phyloP scores from a whole-genome alignment of 116 monocot species.

The Zostera marina region DNA sequence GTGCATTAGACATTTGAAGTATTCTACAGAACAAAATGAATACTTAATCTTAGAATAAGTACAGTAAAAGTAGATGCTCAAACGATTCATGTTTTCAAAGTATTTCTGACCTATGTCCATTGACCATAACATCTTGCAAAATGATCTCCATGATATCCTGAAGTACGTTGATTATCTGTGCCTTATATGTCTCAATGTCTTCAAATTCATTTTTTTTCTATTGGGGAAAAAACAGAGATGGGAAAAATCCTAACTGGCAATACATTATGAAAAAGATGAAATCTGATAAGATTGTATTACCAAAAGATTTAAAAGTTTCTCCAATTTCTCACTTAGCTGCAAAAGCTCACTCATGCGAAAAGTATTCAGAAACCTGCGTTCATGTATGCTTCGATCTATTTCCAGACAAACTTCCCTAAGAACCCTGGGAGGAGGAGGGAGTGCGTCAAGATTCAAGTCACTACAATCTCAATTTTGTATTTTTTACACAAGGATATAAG shows the following conservation, averaged over 20 bases:
- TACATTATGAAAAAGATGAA: background rate
- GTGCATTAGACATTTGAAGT: slow-evolving; percentile 16
- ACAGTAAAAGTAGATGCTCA: background rate
- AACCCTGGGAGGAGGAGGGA: slow-evolving; percentile 34
- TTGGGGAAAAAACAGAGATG: slow-evolving; percentile 1
- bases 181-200: slow-evolving; percentile 34
- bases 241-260: background rate
- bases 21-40: slow-evolving; percentile 4
- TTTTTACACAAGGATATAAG: background rate
- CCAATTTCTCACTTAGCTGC: slow-evolving; percentile 72
- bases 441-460: background rate
- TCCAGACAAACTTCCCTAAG: slow-evolving; percentile 20
- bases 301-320: slow-evolving; percentile 67
- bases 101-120: slow-evolving; percentile 33
- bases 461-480: background rate
- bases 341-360: slow-evolving; percentile 72
- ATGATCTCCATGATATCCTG: slow-evolving; percentile 97
- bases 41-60: background rate
- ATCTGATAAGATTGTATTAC: slow-evolving; percentile 18
- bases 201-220: slow-evolving; percentile 46
- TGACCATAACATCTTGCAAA: slow-evolving; percentile 72
- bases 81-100: background rate
- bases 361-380: slow-evolving; percentile 36
- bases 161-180: slow-evolving; percentile 77
- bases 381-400: slow-evolving; percentile 30